Evolutionary conservation across 768 basidiomycete species (phyloP), one percentile per base, ranked within the genome.

Genomic region (Clitopilus passeckerianus): DNA sequence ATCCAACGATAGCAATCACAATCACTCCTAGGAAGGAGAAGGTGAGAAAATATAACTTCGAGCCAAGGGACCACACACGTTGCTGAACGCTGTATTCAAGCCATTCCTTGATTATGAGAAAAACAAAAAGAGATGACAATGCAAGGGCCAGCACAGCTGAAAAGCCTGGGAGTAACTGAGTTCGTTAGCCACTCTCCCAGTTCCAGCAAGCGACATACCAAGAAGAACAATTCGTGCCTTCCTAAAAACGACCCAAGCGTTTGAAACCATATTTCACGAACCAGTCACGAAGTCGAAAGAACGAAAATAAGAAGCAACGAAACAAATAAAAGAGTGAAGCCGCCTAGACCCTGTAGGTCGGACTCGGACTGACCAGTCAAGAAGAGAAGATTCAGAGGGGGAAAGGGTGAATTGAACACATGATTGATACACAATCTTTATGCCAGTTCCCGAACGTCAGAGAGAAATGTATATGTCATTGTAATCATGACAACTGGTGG

Each of bases 71-170:
- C 46, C 15, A 58, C 57, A 30, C 2, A 78, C 76, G 74, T 65
- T 77, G 74, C 23, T 64, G 65, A 14, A 57, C 58, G 44, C 62
- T 63, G 61, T 74, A 75, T 16, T 64, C 60, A 15, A 61, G 65
- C 75, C 75, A 76, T 59, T 73, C 73, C 23, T 70, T 70, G 23
- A 72, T 57, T 16, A 76, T 61, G 58, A 77, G 71, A 34, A 77
- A 56, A 7, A 69, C 66, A 34, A 74, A 72, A 41, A 75, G 63
- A 23, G 73, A 65, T 27, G 71, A 65, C 65, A 72, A 71, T 44
- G 62, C 67, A 59, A 76, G 65, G 57, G 70, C 70, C 34, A 75
- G 59, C 34, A 76, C 34, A 30, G 70, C 70, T 34, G 70, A 67
- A 9, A 76, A 46, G 34, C 54, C 54, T 34, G 27, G 7, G 27